Evolutionary conservation across 805 yeast genomes (phyloP), one percentile per base, ranked within the genome.

Genomic region (Candida namnaoensis): DNA sequence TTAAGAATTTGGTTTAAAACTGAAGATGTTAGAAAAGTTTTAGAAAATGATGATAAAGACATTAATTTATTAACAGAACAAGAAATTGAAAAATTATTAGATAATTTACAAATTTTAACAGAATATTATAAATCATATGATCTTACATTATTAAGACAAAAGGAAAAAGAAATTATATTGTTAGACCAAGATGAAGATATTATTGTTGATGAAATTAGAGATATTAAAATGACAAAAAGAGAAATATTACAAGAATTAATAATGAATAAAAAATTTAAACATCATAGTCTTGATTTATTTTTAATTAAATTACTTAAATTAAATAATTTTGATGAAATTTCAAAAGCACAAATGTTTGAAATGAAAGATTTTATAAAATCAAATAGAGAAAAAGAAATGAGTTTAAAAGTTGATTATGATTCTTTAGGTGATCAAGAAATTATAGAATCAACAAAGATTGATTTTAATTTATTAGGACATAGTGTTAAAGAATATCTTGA

Each of bases 1-100:
- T 52, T 81, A 36, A 59, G 84, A 37, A 53, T 72, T 27, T 82
- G 90, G 90, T 46, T 78, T 8, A 51, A 52, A 2, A 45, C 51
- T 27, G 35, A 44, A n/a, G 57, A 52, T 13, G 60, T 64, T 41
- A 51, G 55, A 9, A 30, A 12, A 12, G 33, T 12, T 12, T 2
- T 12, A 5, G 43, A 39, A 0, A 13, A 12, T 30, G 44, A 51
- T 24, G 51, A 50, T 14, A 50, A 46, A 5, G 65, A 72, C 41
- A 51, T 57, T 26, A 54, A 50, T 38, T 6, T 36, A 4, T 35
- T 41, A 9, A 37, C 43, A 5, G 33, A 44, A 35, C 14, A 30
- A 5, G 47, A 49, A 32, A 24, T 41, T 7, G 13, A 30, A 15
- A n/a, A 19, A 12, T 1, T 46, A 7, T 27, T 46, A 33, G 35